Conservation (phyloP, 768 basidiomycete genomes). For the Macrolepiota dolichaula region DNA sequence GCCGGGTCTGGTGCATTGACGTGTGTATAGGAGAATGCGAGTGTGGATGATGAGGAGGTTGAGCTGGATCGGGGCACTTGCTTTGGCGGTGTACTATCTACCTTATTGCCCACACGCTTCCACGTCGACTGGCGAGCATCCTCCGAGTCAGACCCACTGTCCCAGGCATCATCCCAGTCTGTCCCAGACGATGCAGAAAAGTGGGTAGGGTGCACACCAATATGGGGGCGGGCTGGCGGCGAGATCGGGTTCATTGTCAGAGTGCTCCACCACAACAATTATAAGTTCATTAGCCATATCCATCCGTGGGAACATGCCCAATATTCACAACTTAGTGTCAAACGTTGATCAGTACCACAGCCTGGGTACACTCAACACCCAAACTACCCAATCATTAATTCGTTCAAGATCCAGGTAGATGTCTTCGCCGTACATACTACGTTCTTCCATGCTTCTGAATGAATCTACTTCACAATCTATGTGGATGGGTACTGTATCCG, state of each 20-base stretch:
- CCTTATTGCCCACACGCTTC: constrained; percentile 26
- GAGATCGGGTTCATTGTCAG: constrained; percentile 51
- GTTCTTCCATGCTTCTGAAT: too few relatives aligned
- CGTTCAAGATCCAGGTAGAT: too few relatives aligned
- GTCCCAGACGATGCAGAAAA: constrained; percentile 29
- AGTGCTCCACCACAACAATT: not conserved
- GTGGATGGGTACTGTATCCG: too few relatives aligned
- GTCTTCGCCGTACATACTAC: too few relatives aligned
- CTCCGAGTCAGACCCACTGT: constrained; percentile 77
- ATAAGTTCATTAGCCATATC: not conserved
- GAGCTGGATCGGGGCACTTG: constrained; percentile 46
- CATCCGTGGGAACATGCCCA: constrained; percentile 1
- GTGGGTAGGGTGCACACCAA: constrained; percentile 55
- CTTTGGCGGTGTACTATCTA: constrained; percentile 42
- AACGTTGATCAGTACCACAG: too few relatives aligned
- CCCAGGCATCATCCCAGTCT: constrained; percentile 73
- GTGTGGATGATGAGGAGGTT: constrained; percentile 58
- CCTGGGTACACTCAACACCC: too few relatives aligned
- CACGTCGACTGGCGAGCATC: constrained; percentile 47
- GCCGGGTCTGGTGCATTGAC: constrained; percentile 69
- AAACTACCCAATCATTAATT: too few relatives aligned
- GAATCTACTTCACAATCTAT: too few relatives aligned
- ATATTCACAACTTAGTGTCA: too few relatives aligned
- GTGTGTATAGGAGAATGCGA: constrained; percentile 82
- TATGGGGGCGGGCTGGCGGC: constrained; percentile 72